phyloP scores from a whole-genome alignment of 2,329 filamentous ascomycete genomes.

The Nemania sp. region DNA sequence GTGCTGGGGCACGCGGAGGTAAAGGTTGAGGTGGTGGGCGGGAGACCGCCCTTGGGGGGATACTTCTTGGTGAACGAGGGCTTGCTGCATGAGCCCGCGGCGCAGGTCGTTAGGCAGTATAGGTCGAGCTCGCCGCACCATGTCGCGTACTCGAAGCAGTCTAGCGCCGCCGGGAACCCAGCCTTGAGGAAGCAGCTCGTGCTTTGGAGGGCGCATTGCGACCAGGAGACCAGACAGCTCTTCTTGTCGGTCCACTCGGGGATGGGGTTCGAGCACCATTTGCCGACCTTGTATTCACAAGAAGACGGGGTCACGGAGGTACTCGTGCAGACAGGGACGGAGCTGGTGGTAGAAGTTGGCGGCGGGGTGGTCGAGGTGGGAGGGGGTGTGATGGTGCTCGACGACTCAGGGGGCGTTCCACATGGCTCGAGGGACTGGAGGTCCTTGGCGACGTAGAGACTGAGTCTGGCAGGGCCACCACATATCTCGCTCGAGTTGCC shows the following conservation, averaged over 20 bases:
- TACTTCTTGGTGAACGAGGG: constrained; percentile 57
- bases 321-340: constrained; percentile 60
- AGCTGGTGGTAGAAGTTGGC: constrained; percentile 28
- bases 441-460: constrained; percentile 61
- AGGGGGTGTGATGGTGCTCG: constrained; percentile 55
- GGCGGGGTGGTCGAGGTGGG: constrained; percentile 30
- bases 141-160: constrained; percentile 63
- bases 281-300: constrained; percentile 67
- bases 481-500: constrained; percentile 59
- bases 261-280: constrained; percentile 58
- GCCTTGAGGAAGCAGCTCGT: constrained; percentile 64
- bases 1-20: constrained; percentile 51
- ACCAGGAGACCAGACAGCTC: constrained; percentile 58
- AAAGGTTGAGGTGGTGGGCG: constrained; percentile 53
- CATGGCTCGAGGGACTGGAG: constrained; percentile 60
- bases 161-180: constrained; percentile 61
- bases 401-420: constrained; percentile 41
- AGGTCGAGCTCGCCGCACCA: constrained; percentile 62
- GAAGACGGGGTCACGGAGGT: constrained; percentile 59
- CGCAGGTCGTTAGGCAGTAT: constrained; percentile 59
- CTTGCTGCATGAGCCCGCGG: constrained; percentile 53
- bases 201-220: constrained; percentile 61
- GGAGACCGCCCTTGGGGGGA: constrained; percentile 54
- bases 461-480: constrained; percentile 58
- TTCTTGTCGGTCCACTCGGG: constrained; percentile 60